These are phyloP conservation scores for Entomortierella chlamydospora DNA, from an alignment of 192 early-diverging fungal genomes.

Conservation along the genomic window DNA sequence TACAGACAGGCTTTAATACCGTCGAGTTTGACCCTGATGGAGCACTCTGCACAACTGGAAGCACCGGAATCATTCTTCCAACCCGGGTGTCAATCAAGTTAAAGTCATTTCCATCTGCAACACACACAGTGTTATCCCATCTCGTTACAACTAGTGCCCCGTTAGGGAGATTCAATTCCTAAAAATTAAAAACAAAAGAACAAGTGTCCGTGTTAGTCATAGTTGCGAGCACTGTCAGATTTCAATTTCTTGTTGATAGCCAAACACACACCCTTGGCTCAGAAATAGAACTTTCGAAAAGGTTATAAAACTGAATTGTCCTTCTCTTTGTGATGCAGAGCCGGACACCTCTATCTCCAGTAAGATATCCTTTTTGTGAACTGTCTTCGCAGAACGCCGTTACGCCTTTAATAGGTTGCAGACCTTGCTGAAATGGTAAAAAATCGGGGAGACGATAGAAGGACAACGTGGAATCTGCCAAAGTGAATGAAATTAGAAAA, in stretches of 20 bases:
- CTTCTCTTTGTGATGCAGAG: conserved; percentile 64
- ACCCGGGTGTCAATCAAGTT: conserved; percentile 68
- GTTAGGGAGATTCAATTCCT: conserved; percentile 76
- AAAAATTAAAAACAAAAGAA: neutral
- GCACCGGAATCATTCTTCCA: conserved; percentile 40
- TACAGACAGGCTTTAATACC: conserved; percentile 69
- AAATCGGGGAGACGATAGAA: conserved; percentile 73
- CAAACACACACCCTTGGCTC: conserved; percentile 30
- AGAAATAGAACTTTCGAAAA: conserved; percentile 39
- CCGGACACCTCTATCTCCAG: conserved; percentile 62
- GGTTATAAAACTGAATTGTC: conserved; percentile 58
- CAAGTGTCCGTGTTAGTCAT: neutral
- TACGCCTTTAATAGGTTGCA: conserved; percentile 67
- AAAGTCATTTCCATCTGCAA: conserved; percentile 78
- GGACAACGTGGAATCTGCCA: conserved; percentile 70
- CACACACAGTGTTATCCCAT: conserved; percentile 66
- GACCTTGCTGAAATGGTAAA: conserved; percentile 44
- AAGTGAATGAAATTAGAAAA: too few species aligned
- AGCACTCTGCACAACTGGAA: conserved; percentile 35
- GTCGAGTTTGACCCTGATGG: conserved; percentile 20
- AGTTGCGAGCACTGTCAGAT: neutral
- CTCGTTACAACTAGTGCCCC: conserved; percentile 68
- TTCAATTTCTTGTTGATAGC: neutral
- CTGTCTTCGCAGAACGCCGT: conserved; percentile 69
- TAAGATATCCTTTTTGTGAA: conserved; percentile 57